phyloP scores from a whole-genome alignment of 1,139 yeast genomes.

The Sugiyamaella japonica region DNA sequence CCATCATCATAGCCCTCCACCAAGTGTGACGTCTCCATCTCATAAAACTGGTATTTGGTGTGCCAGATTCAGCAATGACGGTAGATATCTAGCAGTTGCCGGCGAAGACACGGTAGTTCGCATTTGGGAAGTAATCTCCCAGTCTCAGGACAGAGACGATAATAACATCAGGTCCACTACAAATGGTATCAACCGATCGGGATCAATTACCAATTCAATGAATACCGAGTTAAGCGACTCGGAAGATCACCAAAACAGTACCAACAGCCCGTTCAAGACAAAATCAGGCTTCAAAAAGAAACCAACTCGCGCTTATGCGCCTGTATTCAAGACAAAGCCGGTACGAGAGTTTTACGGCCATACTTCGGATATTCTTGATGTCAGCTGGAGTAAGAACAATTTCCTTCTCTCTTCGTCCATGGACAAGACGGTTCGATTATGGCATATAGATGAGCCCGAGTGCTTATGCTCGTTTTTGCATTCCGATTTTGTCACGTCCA shows the following conservation, averaged over 20 bases:
- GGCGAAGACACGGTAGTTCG: slow-evolving; percentile 69
- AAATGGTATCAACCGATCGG: slow-evolving; percentile 1
- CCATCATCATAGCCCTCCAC: not conserved
- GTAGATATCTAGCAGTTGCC: slow-evolving; percentile 79
- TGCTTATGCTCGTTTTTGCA: slow-evolving; percentile 69
- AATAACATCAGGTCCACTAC: not conserved
- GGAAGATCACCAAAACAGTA: slow-evolving; percentile 18
- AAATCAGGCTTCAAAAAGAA: slow-evolving; percentile 18
- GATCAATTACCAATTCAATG: not conserved
- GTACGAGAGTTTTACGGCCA: slow-evolving; percentile 65
- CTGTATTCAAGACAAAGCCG: slow-evolving; percentile 78
- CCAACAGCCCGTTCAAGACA: slow-evolving; percentile 7
- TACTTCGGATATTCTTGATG: slow-evolving; percentile 61
- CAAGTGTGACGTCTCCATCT: not conserved
- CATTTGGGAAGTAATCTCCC: slow-evolving; percentile 75
- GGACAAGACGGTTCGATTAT: slow-evolving; percentile 79
- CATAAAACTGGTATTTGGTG: slow-evolving; percentile 60
- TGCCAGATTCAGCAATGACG: slow-evolving; percentile 73
- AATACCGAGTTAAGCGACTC: slow-evolving; percentile 21
- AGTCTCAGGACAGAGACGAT: slow-evolving; percentile 29
- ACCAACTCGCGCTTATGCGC: slow-evolving; percentile 51
- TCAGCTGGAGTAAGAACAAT: slow-evolving; percentile 89
- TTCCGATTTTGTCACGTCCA: slow-evolving; percentile 80
- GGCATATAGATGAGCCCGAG: slow-evolving; percentile 74
- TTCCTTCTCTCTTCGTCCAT: slow-evolving; percentile 79